A percentile compares a stretch with the other conserved stretches of the same genome.
These are phyloP conservation scores for Yarrowia bubula DNA, from an alignment of 805 yeast genomes.

Conservation along the genomic window DNA sequence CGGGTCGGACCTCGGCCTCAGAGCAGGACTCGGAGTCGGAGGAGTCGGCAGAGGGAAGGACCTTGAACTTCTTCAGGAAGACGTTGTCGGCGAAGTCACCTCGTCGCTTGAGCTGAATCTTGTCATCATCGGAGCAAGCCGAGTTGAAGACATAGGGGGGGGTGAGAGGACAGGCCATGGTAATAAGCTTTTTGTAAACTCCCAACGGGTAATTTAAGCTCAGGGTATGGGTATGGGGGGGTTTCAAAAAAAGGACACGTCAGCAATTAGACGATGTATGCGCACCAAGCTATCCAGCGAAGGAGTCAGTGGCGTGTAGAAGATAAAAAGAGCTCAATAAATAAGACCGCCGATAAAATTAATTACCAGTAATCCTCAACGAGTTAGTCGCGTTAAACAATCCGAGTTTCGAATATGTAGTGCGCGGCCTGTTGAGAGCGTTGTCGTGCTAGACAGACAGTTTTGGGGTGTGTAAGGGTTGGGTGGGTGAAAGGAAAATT, in stretches of 20 bases:
- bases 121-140: constrained; percentile 24
- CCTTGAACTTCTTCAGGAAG: constrained; percentile 24
- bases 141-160: constrained; percentile 25
- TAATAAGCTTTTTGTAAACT: constrained; percentile 7
- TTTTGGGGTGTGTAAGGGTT: constrained; percentile 21
- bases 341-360: constrained; percentile 20
- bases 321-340: constrained; percentile 22
- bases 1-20: constrained; percentile 7
- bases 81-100: constrained; percentile 23
- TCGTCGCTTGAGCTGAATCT: constrained; percentile 25
- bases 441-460: constrained; percentile 27
- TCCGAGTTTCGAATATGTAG: constrained; percentile 25
- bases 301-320: constrained; percentile 26
- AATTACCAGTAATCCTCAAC: constrained; percentile 24
- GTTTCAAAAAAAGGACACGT: constrained; percentile 22
- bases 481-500: constrained; percentile 25
- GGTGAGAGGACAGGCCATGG: constrained; percentile 26
- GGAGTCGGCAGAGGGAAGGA: constrained; percentile 18
- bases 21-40: constrained; percentile 25
- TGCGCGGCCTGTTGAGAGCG: constrained; percentile 26
- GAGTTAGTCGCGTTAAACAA: constrained; percentile 24
- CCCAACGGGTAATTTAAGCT: constrained; percentile 10
- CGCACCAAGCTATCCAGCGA: constrained; percentile 24
- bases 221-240: constrained; percentile 25
- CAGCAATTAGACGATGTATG: constrained; percentile 1